A percentile compares a stretch with the other conserved stretches of the same genome.
phyloP scores from a whole-genome alignment of 140 eudicot genomes.

The Cichorium intybus region DNA sequence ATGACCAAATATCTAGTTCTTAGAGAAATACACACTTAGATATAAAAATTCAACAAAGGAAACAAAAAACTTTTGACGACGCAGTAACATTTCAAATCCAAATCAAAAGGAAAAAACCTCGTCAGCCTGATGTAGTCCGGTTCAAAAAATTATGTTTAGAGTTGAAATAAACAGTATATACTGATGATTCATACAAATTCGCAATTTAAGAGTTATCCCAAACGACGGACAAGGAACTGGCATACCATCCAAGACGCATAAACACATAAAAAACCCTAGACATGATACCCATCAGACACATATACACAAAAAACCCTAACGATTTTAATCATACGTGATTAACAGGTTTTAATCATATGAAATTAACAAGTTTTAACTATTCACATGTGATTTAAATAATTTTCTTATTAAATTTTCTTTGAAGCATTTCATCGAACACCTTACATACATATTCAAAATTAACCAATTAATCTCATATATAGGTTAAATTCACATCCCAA shows the following conservation, averaged over 20 bases:
- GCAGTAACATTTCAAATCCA: background rate
- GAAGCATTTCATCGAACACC: too few species aligned
- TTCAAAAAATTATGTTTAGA: background rate
- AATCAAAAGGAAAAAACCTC: background rate
- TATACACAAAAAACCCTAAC: background rate
- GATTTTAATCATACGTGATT: too few species aligned
- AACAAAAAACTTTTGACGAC: background rate
- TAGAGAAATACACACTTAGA: background rate
- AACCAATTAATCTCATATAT: too few species aligned
- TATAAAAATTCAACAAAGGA: background rate
- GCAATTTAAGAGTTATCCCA: background rate
- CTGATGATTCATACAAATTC: background rate
- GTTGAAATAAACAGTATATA: background rate
- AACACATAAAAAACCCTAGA: background rate
- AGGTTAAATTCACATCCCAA: too few species aligned
- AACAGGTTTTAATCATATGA: too few species aligned
- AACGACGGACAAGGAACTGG: too few species aligned
- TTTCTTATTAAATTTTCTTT: too few species aligned
- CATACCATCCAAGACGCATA: background rate
- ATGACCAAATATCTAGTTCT: background rate
- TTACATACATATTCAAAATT: too few species aligned
- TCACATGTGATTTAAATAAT: too few species aligned
- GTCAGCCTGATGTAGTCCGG: background rate
- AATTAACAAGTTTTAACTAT: too few species aligned
- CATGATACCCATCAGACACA: background rate